phyloP scores from a whole-genome alignment of 768 basidiomycete genomes.

The Amanita pallidorosea region DNA sequence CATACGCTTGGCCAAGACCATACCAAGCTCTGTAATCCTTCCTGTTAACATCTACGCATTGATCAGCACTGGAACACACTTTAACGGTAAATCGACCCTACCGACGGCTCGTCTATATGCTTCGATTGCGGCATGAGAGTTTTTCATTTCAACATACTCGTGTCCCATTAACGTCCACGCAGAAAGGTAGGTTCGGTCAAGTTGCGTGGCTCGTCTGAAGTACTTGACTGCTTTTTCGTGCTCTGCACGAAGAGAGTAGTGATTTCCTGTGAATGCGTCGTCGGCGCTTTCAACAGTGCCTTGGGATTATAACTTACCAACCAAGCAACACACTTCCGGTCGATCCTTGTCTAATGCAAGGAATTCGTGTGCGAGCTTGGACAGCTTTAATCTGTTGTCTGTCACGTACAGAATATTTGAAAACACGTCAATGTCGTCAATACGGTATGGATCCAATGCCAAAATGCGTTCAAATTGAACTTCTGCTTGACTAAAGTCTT shows the following conservation, averaged over 20 bases:
- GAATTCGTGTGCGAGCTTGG: conserved; percentile 87
- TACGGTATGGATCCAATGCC: conserved; percentile 70
- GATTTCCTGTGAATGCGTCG: conserved; percentile 62
- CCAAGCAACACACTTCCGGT: conserved; percentile 92
- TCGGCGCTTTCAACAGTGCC: background rate
- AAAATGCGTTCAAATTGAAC: conserved; percentile 78
- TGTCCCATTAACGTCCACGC: conserved; percentile 99
- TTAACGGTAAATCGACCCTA: conserved; percentile 22
- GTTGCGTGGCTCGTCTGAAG: conserved; percentile 88
- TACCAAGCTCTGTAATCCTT: conserved; percentile 99
- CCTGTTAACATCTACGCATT: conserved; percentile 70
- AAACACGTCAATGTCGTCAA: conserved; percentile 93
- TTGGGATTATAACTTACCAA: conserved; percentile 49
- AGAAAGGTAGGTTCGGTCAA: conserved; percentile 89
- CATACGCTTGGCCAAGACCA: conserved; percentile 96
- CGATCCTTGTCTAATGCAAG: conserved; percentile 83
- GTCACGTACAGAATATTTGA: conserved; percentile 97
- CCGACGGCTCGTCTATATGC: conserved; percentile 94
- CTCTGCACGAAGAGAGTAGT: conserved; percentile 87
- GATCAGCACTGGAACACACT: background rate
- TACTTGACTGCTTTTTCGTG: conserved; percentile 96
- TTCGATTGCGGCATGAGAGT: conserved; percentile 97
- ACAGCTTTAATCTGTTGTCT: conserved; percentile 79
- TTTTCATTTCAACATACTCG: conserved; percentile 98
- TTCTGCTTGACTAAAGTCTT: conserved; percentile 89